Evolutionary conservation across 1,284 basidiomycete genomes (phyloP).

Genomic region (Ceratobasidium papillatum): DNA sequence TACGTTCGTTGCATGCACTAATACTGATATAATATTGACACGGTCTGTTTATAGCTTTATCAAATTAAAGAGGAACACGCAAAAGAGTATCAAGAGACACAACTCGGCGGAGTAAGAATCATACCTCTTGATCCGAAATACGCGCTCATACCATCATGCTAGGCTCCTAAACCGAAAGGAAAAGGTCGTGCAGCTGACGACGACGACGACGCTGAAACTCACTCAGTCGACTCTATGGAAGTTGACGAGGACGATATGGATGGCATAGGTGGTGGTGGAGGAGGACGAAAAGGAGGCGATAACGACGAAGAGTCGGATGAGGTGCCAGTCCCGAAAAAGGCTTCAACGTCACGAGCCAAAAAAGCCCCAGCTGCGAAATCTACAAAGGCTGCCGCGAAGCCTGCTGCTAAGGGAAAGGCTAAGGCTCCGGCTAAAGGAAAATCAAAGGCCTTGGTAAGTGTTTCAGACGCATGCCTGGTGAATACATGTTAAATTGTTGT

Average conservation of each 20-base stretch:
- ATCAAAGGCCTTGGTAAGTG: slow-evolving; percentile 32
- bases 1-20: slow-evolving; percentile 54
- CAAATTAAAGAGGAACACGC: slow-evolving; percentile 74
- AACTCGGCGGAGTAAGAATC: slow-evolving; percentile 21
- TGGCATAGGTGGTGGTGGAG: slow-evolving; percentile 50
- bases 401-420: slow-evolving; percentile 56
- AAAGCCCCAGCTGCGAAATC: slow-evolving; percentile 33
- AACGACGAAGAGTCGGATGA: slow-evolving; percentile 51
- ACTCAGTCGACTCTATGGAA: slow-evolving; percentile 83
- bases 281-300: slow-evolving; percentile 55
- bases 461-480: not conserved
- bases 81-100: slow-evolving; percentile 62
- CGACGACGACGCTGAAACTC: slow-evolving; percentile 56
- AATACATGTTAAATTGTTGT: not conserved
- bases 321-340: slow-evolving; percentile 45
- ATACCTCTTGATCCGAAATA: slow-evolving; percentile 1
- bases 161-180: slow-evolving; percentile 46
- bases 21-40: not conserved
- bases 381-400: slow-evolving; percentile 49
- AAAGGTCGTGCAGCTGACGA: slow-evolving; percentile 63
- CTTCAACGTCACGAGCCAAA: slow-evolving; percentile 53
- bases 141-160: not conserved
- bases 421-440: slow-evolving; percentile 51
- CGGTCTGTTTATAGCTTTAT: slow-evolving; percentile 58
- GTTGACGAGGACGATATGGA: slow-evolving; percentile 61